Conservation (phyloP, 2,329 filamentous ascomycete genomes). For the Beauveria pseudobassiana region DNA sequence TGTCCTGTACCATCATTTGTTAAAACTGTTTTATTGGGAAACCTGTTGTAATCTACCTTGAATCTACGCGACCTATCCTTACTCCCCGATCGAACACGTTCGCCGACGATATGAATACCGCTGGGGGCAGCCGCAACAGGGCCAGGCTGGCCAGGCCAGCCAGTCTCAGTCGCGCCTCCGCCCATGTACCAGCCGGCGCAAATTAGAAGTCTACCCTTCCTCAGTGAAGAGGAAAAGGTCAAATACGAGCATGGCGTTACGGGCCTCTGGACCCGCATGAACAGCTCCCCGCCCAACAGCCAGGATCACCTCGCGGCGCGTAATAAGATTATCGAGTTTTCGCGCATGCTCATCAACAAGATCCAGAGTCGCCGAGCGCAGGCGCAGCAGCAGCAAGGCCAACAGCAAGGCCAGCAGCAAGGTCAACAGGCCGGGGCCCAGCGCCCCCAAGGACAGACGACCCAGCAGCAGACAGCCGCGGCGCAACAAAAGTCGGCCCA, state of each 20-base stretch:
- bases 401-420: slow-evolving; percentile 20
- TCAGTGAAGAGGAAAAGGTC: slow-evolving; percentile 46
- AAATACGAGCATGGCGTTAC: slow-evolving; percentile 53
- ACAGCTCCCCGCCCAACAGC: slow-evolving; percentile 39
- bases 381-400: slow-evolving; percentile 25
- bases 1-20: neutral
- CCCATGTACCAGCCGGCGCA: slow-evolving; percentile 44
- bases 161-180: slow-evolving; percentile 19
- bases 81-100: neutral
- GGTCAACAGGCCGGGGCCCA: slow-evolving; percentile 17
- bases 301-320: slow-evolving; percentile 42
- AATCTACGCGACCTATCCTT: neutral
- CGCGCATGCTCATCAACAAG: slow-evolving; percentile 47
- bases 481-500: slow-evolving; percentile 7
- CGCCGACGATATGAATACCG: slow-evolving; percentile 18
- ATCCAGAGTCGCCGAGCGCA: slow-evolving; percentile 34
- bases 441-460: slow-evolving; percentile 12
- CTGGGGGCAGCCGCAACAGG: slow-evolving; percentile 19
- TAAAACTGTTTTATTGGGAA: neutral
- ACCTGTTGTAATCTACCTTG: neutral
- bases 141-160: slow-evolving; percentile 18
- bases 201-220: slow-evolving; percentile 41
- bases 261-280: slow-evolving; percentile 45
- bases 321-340: slow-evolving; percentile 54
- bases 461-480: slow-evolving; percentile 16